Evolutionary conservation across 225 moss, liverwort and hornwort genomes (phyloP).

Genomic region (Asterella californica): DNA sequence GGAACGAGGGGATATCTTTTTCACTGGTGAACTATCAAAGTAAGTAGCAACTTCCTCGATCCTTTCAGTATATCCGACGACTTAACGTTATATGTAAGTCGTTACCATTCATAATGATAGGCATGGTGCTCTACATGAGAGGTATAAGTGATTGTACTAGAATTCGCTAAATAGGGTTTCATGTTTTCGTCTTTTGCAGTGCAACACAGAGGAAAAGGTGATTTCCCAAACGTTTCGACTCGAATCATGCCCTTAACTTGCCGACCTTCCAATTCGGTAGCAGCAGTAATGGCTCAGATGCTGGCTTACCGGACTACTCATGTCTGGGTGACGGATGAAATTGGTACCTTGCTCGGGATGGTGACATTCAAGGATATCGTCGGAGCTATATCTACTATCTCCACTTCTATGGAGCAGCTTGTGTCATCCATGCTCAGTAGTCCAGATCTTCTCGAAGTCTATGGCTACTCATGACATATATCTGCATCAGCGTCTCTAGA

Average conservation of each 20-base stretch:
- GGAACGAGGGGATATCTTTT: slow-evolving; percentile 2
- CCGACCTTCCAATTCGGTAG: slow-evolving; percentile 52
- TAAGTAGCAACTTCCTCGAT: not conserved
- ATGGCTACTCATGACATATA: not conserved
- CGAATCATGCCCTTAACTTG: slow-evolving; percentile 28
- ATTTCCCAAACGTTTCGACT: slow-evolving; percentile 11
- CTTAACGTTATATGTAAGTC: not conserved
- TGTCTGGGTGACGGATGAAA: slow-evolving; percentile 57
- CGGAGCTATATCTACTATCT: slow-evolving; percentile 22
- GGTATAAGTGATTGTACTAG: not conserved
- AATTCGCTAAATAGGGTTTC: not conserved
- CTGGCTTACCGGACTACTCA: slow-evolving; percentile 53
- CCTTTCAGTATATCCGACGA: not conserved
- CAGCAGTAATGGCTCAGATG: slow-evolving; percentile 60
- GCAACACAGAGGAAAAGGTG: slow-evolving; percentile 14
- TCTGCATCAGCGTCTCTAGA: not conserved
- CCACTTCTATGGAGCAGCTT: slow-evolving; percentile 17
- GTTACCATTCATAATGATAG: not conserved
- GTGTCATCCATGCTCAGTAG: slow-evolving; percentile 7
- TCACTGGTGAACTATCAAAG: slow-evolving; percentile 3
- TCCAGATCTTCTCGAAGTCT: slow-evolving; percentile 5
- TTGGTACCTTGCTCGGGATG: slow-evolving; percentile 45
- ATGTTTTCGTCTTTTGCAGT: slow-evolving; percentile 16
- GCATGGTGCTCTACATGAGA: not conserved
- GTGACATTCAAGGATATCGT: slow-evolving; percentile 56